phyloP scores from a whole-genome alignment of 257 asterid genomes.

The Thymus mandschuricus region DNA sequence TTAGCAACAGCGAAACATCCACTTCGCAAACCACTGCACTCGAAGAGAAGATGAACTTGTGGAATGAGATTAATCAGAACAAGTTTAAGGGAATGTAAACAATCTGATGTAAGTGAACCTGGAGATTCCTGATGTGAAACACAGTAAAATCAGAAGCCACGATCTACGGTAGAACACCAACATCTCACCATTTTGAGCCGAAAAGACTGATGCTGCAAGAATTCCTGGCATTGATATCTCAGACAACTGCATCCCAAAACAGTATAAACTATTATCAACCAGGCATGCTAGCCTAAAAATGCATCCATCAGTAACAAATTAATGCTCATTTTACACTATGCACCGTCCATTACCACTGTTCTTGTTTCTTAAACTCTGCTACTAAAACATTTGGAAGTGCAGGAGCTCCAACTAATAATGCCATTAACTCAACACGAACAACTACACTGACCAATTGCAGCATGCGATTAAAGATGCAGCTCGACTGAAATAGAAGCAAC shows the following conservation, averaged over 20 bases:
- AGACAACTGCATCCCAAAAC: constrained; percentile 38
- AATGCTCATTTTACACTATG: neutral
- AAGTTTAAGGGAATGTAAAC: neutral
- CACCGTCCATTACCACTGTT: neutral
- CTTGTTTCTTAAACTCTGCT: neutral
- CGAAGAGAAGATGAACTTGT: constrained; percentile 27
- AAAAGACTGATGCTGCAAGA: constrained; percentile 48
- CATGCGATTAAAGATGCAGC: too few relatives aligned
- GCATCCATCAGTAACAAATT: neutral
- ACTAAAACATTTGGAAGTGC: constrained; percentile 17
- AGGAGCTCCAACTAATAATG: neutral
- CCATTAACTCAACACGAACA: constrained; percentile 2
- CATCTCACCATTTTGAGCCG: constrained; percentile 54
- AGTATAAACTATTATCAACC: neutral
- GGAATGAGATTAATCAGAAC: constrained; percentile 20
- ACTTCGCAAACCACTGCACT: constrained; percentile 61
- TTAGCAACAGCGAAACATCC: constrained; percentile 60
- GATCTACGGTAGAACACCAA: constrained; percentile 40
- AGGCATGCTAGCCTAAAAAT: neutral
- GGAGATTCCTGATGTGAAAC: constrained; percentile 54
- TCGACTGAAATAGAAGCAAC: too few relatives aligned
- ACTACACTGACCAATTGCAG: neutral
- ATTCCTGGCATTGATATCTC: constrained; percentile 60
- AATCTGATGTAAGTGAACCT: constrained; percentile 37
- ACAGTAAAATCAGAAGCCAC: constrained; percentile 39